Base-by-base conservation (phyloP, 164 flowering plant genomes). In the Sedum album region DNA sequence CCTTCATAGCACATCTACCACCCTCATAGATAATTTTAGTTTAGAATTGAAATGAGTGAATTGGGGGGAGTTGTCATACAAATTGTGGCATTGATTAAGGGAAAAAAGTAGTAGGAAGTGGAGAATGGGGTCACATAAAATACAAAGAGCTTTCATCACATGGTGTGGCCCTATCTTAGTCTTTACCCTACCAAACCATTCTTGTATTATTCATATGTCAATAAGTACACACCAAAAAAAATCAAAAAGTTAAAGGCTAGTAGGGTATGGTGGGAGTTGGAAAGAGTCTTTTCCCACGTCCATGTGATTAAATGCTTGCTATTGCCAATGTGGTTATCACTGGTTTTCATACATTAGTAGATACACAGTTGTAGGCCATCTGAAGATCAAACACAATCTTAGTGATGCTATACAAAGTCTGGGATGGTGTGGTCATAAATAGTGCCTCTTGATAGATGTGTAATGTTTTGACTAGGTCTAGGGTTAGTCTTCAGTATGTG, bases 21-120 rank as follows among this genome's bases (percentile, higher is more conserved):
- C n/a, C n/a, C n/a, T n/a, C n/a, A n/a, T n/a, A n/a, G n/a, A n/a
- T n/a, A n/a, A n/a, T n/a, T n/a, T n/a, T n/a, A n/a, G n/a, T n/a
- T n/a, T n/a, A n/a, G n/a, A n/a, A n/a, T n/a, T n/a, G n/a, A n/a
- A n/a, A n/a, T n/a, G n/a, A n/a, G n/a, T n/a, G n/a, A n/a, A n/a
- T n/a, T n/a, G n/a, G 11, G 46, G 51, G 51, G 51, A 46, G 4
- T n/a, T 46, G 51, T 15, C 21, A 15, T 51, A 51, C 23, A 53
- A 53, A 21, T 53, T 53, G 60, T 53, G 60, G 60, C 60, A 53
- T 53, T 53, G 60, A 53, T 53, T 23, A 53, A 53, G 60, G 60
- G 60, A 11, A 4, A 10, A 53, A 51, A 21, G 26, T 9, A 4
- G 26, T 6, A 21, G 9, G 25, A 21, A 23, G 60, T 53, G 60